Base-by-base conservation (phyloP, 441 rosid species). In the Brassica balearica region DNA sequence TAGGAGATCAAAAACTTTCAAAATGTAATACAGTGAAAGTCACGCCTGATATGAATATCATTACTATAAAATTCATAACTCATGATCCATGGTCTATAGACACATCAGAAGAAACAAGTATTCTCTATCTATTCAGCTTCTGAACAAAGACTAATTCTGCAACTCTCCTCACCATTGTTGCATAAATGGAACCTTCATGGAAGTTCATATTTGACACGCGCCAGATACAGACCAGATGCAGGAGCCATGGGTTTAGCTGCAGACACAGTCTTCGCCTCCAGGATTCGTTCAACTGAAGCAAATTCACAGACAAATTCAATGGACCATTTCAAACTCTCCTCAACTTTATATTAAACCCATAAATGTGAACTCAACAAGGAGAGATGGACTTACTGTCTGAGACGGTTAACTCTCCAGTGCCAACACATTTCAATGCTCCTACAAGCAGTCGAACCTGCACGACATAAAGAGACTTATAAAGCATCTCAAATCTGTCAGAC, bases 191-290 rank as follows among this genome's bases (percentile, higher is more conserved):
- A 60, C 56, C 68, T 43, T 78, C 77, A 83, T 32, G 89, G 89
- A 19, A 91, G 80, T 65, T 95, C 95, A 72, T 91, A 93, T 80
- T 87, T 91, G 64, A 95, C 99, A 61, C 80, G 88, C 23, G 88
- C 98, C 14, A 93, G 98, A 85, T 90, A 92, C 65, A 95, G 90
- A 79, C 98, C 95, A 68, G 82, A 78, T 7, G 94, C 94, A n/a
- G 98, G 97, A 55, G 97, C 97, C 99, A 96, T 91, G 19, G 97
- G 93, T 82, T 88, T 90, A 61, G 97, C 85, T 55, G 92, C 93
- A 58, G 81, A 73, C 77, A 92, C 90, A 11, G 90, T 81, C 86
- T 87, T 93, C 1, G 95, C 97, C 53, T 89, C 63, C 85, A 93
- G 80, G 76, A 95, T 92, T 77, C 84, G 75, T 85, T 82, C 86